phyloP scores from a whole-genome alignment of 2,329 filamentous ascomycete genomes.

The Simplicillium sp. region DNA sequence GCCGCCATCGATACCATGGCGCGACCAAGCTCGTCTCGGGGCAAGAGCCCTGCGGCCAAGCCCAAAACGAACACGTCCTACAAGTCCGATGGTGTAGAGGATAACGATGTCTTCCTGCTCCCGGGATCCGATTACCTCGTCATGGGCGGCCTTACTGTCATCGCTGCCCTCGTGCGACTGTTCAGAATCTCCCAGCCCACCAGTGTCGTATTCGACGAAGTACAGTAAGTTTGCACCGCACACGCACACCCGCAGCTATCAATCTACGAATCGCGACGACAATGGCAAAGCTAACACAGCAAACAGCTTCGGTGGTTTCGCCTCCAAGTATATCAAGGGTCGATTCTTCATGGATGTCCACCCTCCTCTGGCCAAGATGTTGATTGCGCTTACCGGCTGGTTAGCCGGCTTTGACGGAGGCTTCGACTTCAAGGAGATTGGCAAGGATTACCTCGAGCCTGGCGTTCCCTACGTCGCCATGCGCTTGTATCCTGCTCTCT shows the following conservation, averaged over 20 bases:
- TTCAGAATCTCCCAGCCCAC: conserved; percentile 95
- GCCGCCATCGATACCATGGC: conserved; percentile 17
- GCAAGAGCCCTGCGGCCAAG: conserved; percentile 26
- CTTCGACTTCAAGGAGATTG: conserved; percentile 99
- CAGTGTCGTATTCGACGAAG: conserved; percentile 97
- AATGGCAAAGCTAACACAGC: background rate
- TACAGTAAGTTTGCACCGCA: conserved; percentile 62
- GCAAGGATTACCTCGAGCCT: conserved; percentile 94
- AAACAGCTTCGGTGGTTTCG: conserved; percentile 87
- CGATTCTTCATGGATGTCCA: conserved; percentile 99
- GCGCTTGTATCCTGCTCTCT: conserved; percentile 84
- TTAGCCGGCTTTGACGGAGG: conserved; percentile 88
- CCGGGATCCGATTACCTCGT: conserved; percentile 76
- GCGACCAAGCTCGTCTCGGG: conserved; percentile 20
- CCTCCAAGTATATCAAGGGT: conserved; percentile 98
- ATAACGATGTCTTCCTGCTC: conserved; percentile 88
- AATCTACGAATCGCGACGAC: background rate
- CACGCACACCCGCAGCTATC: background rate
- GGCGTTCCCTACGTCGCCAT: conserved; percentile 95
- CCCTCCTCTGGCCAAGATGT: conserved; percentile 89
- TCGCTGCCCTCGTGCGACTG: conserved; percentile 72
- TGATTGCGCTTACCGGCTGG: conserved; percentile 92
- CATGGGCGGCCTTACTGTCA: conserved; percentile 59
- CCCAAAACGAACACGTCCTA: conserved; percentile 43
- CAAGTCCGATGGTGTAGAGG: conserved; percentile 68